Base-by-base conservation (phyloP, 805 yeast genomes). In the Ogataea methanolica region DNA sequence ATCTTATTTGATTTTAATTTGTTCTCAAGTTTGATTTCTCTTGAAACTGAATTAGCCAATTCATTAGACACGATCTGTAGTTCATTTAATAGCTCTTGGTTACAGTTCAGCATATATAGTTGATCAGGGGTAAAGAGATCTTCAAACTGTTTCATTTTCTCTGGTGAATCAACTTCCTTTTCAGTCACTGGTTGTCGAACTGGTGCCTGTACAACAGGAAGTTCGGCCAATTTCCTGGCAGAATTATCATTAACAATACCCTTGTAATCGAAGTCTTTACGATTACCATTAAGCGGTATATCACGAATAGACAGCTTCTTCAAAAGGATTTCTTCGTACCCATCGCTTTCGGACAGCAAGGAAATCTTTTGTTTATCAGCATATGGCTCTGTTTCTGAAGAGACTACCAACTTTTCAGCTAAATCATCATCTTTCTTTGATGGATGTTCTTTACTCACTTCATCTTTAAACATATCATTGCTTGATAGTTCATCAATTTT, bases 61-160 rank as follows among this genome's bases (percentile, higher is more conserved):
- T 86, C 95, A 23, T 78, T 76, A 1, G 91, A 82, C 1, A 87
- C 83, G 22, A 85, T 58, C 49, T 82, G 84, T 37, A 87, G 65
- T 58, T 86, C 92, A 46, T 76, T 73, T 55, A 84, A 70, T 36
- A 86, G 63, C 23, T 74, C 76, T 43, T 73, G 73, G 51, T 81
- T 84, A 45, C 85, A 80, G 34, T 72, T 77, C 68, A 85, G 71
- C 7, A 85, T 68, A 1, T 82, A 81, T 45, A 82, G 61, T 54
- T 85, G 89, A 21, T 81, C 85, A 36, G 80, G 74, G 1, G 82
- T 73, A 44, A 83, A 75, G 0, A 43, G 23, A 22, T 26, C 21
- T 37, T 22, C 21, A 21, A 19, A 19, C 6, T 15, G 29, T 12
- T 21, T 22, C 29, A 2, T 7, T 12, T 37, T 12, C 29, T 37